Base-by-base conservation (phyloP, 441 rosid genomes). In the Erodium chrysanthum region DNA sequence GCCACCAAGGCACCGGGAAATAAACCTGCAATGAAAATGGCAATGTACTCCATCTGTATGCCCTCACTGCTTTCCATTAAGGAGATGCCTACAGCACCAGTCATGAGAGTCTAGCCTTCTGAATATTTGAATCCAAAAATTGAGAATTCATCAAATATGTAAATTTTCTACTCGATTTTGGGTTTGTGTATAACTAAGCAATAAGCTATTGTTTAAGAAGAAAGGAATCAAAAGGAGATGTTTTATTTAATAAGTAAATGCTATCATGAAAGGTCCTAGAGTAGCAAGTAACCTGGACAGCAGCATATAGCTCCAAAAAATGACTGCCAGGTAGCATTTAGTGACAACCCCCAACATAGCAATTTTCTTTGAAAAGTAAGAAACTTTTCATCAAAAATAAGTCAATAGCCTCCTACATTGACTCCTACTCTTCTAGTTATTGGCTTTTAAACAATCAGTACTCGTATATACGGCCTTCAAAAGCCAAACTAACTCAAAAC, bases 1-100 rank as follows among this genome's bases (percentile, higher is more conserved):
- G 98, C 96, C 64, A 88, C 95, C 46, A 89, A 82, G 62, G 97
- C 98, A 29, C 98, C 95, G 0, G 98, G 97, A 69, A 91, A 93
- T 15, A 91, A 54, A 77, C 83, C 69, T 11, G 98, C 97, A 22
- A 90, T 20, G 73, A 88, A 89, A 68, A 93, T 67, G 29, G 96
- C 96, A 71, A 93, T 73, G 78, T 87, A 87, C 71, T 90, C 96
- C 77, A 77, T 76, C 76, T 79, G 88, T 71, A 93, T 76, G 56
- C 96, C 95, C 81, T 89, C 97, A 77, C 97, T 90, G 96, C 83
- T 78, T 72, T 76, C 73, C 76, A 78, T 81, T 71, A 68, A 72
- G 74, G 76, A 74, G 68, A 74, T 75, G 70, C 83, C 82, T 73
- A 76, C 73, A 69, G 70, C 54, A 81, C 23, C 68, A 77, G 72